These are phyloP conservation scores for Lipomyces yarrowii DNA, from an alignment of 1,139 yeast species.

Conservation along the genomic window DNA sequence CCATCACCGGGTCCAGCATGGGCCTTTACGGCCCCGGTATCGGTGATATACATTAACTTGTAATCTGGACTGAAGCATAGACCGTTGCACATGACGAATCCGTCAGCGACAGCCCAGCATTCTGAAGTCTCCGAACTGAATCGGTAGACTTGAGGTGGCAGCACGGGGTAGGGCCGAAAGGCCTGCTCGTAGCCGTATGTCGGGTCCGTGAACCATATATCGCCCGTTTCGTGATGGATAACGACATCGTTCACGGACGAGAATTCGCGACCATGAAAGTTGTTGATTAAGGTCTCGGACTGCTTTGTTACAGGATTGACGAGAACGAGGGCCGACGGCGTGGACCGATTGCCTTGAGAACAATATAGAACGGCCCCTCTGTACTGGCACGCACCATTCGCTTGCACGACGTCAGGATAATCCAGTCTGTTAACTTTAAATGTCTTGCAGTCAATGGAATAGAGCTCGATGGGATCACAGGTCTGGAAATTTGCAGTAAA, in stretches of 20 bases:
- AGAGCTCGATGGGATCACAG: conserved; percentile 20
- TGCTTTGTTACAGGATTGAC: conserved; percentile 21
- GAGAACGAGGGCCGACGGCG: conserved; percentile 19
- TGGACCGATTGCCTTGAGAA: conserved; percentile 23
- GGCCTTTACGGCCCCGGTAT: too few relatives aligned
- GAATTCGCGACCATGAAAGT: conserved; percentile 27
- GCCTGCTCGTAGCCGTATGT: conserved; percentile 35
- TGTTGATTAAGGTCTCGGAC: conserved; percentile 18
- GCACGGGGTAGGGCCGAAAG: conserved; percentile 25
- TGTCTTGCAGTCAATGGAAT: conserved; percentile 18
- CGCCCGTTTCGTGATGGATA: conserved; percentile 33
- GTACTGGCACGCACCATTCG: conserved; percentile 30
- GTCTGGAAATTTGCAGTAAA: conserved; percentile 31
- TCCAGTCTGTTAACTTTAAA: conserved; percentile 14
- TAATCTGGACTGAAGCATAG: conserved; percentile 36
- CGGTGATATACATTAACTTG: conserved; percentile 35
- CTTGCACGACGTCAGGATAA: conserved; percentile 21
- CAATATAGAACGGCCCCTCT: conserved; percentile 25
- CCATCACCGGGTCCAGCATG: too few relatives aligned
- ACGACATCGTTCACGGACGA: conserved; percentile 37
- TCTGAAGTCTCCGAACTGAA: conserved; percentile 32
- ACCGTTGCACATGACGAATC: conserved; percentile 35
- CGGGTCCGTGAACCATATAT: conserved; percentile 39
- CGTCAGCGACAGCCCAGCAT: conserved; percentile 37
- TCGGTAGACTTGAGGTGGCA: conserved; percentile 37